These are phyloP conservation scores for Botryosphaeria dothidea DNA, from an alignment of 2,329 filamentous ascomycete species.

Conservation along the genomic window DNA sequence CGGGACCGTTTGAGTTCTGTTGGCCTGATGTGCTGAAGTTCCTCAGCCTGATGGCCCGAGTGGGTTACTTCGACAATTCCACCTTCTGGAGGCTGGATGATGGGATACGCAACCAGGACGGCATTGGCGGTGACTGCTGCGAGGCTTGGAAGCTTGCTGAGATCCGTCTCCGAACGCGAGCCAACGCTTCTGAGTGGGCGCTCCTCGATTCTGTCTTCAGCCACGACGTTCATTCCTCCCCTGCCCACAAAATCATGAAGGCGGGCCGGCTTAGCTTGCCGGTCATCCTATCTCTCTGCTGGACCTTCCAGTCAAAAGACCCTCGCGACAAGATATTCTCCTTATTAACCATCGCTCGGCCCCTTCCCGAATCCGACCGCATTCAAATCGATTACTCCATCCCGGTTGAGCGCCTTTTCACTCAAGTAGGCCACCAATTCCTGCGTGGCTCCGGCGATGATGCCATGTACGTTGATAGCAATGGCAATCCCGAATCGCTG, in stretches of 20 bases:
- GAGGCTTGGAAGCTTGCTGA: slow-evolving; percentile 10
- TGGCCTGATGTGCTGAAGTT: slow-evolving; percentile 11
- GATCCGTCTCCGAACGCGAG: neutral
- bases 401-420: neutral
- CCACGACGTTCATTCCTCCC: neutral
- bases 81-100: slow-evolving; percentile 5
- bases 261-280: neutral
- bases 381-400: neutral
- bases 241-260: neutral
- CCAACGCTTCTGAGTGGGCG: neutral
- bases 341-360: neutral
- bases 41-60: neutral
- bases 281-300: neutral
- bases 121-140: neutral
- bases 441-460: neutral
- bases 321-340: slow-evolving; percentile 7
- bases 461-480: neutral
- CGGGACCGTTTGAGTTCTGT: neutral
- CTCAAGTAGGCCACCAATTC: neutral
- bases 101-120: neutral
- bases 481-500: neutral
- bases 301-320: neutral
- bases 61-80: slow-evolving; percentile 4
- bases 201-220: neutral
- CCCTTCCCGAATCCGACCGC: neutral